Evolutionary conservation across 2,329 filamentous ascomycete species (phyloP).

Genomic region (Nectriaceae sp.): DNA sequence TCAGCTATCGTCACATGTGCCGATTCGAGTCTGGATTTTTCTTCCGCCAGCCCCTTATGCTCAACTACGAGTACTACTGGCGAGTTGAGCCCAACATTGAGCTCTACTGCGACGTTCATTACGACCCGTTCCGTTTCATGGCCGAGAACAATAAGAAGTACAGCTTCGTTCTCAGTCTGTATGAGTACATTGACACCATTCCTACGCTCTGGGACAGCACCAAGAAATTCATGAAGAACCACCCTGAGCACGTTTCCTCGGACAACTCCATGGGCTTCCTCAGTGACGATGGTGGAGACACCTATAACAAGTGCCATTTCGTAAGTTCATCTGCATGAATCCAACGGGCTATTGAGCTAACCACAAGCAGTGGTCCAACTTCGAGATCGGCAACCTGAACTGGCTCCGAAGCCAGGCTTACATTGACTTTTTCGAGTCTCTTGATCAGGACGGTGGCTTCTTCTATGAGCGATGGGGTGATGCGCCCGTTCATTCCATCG

Average conservation of each 20-base stretch:
- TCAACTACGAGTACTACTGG: constrained; percentile 99
- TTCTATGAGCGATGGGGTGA: constrained; percentile 99
- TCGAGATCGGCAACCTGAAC: constrained; percentile 90
- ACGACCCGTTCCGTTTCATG: constrained; percentile 97
- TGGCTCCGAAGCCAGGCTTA: constrained; percentile 92
- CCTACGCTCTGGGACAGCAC: constrained; percentile 93
- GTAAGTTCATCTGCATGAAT: constrained; percentile 58
- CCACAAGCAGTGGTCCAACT: constrained; percentile 99
- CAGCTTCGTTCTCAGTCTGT: constrained; percentile 92
- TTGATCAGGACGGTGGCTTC: constrained; percentile 93
- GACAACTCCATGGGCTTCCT: constrained; percentile 90
- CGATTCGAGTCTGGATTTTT: constrained; percentile 99
- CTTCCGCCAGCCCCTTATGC: constrained; percentile 91
- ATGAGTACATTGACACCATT: constrained; percentile 96
- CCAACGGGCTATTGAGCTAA: too few relatives aligned
- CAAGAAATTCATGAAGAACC: constrained; percentile 89
- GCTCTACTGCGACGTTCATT: constrained; percentile 92
- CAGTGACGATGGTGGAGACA: constrained; percentile 87
- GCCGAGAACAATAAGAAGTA: constrained; percentile 97
- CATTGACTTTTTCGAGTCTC: constrained; percentile 83
- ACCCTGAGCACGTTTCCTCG: constrained; percentile 83
- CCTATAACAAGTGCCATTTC: constrained; percentile 97
- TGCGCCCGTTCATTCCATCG: constrained; percentile 97
- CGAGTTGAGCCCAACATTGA: constrained; percentile 96
- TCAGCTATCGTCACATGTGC: constrained; percentile 99